Base-by-base conservation (phyloP, 225 moss, liverwort and hornwort species). In the Thuidium tamariscinum region DNA sequence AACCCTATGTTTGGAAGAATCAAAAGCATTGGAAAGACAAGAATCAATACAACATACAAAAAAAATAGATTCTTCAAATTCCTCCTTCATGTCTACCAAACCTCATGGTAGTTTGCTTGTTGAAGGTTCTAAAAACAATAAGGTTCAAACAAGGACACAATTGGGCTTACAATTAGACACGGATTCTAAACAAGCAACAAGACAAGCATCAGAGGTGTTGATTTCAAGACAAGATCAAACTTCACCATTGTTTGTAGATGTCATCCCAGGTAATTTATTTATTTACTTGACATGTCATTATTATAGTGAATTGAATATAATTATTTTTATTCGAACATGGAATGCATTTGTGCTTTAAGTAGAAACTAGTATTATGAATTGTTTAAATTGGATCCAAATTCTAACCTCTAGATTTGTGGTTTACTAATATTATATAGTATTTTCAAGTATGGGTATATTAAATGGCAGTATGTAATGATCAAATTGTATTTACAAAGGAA, bases 191-290 rank as follows among this genome's bases (percentile, higher is more conserved):
- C 48, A 74, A 48, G 7, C 19, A 48, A 0, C 4, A 48, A 19
- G 6, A 1, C 48, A 30, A 73, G 32, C 7, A 32, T 9, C 0
- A 0, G 12, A 49, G 7, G 0, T 6, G 4, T 12, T 12, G 4
- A 7, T 19, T 20, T 1, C 74, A 19, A 19, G 17, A 1, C 7
- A 20, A 74, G 20, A 74, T 12, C 32, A 49, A 1, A 0, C 32
- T 12, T 74, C 32, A 74, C 20, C 12, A 0, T 2, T 13, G 20
- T 20, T 49, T 34, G 16, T 0, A 20, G 2, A 32, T 18, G 32
- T 74, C 12, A 20, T 74, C 4, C 1, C 32, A 74, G 49, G 74
- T 74, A 48, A 5, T 7, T 4, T 32, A 7, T 49, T 49, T 11
- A 7, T 49, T 1, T 7, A 7, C 0, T 20, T 13, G 4, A 32